These are phyloP conservation scores for Pythium myriotylum DNA, from an alignment of 352 stramenopile genomes.

Conservation along the genomic window DNA sequence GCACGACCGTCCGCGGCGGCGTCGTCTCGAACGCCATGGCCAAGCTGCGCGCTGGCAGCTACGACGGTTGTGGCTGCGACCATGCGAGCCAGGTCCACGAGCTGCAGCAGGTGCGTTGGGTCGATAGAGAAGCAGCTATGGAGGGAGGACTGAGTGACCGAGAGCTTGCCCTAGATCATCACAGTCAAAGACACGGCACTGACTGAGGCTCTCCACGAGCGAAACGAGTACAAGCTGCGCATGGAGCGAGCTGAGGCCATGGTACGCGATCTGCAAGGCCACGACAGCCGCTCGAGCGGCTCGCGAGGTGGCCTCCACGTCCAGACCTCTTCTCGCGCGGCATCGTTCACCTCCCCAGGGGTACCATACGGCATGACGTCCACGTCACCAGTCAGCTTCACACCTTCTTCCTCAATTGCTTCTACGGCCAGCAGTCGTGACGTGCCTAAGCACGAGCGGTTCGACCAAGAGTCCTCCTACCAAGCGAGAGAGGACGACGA, in stretches of 20 bases:
- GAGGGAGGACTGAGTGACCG: no score
- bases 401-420: conserved; percentile 5
- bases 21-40: conserved; percentile 32
- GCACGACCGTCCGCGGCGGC: conserved; percentile 21
- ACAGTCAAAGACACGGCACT: conserved; percentile 60
- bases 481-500: conserved; percentile 31
- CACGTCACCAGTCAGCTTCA: conserved; percentile 20
- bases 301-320: conserved; percentile 13
- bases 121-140: no score
- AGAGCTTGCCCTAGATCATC: no score
- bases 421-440: conserved; percentile 7
- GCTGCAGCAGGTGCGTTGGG: conserved; percentile 31
- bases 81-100: conserved; percentile 38
- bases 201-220: conserved; percentile 56
- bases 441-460: conserved; percentile 31
- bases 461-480: conserved; percentile 35
- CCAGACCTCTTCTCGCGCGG: conserved; percentile 21
- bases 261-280: conserved; percentile 38
- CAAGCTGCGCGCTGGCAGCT: conserved; percentile 24
- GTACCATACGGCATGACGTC: conserved; percentile 30
- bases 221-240: conserved; percentile 52
- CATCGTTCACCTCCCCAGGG: conserved; percentile 18
- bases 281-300: conserved; percentile 12
- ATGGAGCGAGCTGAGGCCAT: conserved; percentile 47
- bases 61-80: conserved; percentile 25